Conservation (phyloP, 208 protist species). For the Leishmania gerbilli region DNA sequence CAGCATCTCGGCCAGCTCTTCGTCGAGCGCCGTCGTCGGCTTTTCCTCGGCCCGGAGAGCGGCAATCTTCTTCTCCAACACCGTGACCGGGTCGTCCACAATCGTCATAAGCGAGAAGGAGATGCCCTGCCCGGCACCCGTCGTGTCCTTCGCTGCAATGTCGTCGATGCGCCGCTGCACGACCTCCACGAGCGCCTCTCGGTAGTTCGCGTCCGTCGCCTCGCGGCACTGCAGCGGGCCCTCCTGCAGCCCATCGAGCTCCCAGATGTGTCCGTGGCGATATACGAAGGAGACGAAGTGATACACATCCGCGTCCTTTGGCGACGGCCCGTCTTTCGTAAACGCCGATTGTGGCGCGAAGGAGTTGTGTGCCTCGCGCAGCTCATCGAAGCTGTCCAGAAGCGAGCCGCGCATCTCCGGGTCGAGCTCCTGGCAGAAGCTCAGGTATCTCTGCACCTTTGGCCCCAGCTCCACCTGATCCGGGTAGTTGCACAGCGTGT, state of each 20-base stretch:
- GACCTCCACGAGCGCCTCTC: constrained; percentile 59
- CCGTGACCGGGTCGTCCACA: constrained; percentile 82
- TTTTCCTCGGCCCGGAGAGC: constrained; percentile 39
- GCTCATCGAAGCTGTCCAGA: constrained; percentile 78
- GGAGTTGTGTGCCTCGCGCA: constrained; percentile 96
- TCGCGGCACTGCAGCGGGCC: constrained; percentile 87
- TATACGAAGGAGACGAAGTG: constrained; percentile 98
- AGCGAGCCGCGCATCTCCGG: constrained; percentile 71
- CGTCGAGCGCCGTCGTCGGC: constrained; percentile 57
- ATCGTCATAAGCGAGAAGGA: constrained; percentile 97
- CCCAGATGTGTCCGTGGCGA: constrained; percentile 94
- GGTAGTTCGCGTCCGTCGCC: constrained; percentile 69
- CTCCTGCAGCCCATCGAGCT: constrained; percentile 97
- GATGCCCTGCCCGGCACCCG: constrained; percentile 80
- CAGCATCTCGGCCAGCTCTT: constrained; percentile 61
- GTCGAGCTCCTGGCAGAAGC: constrained; percentile 73
- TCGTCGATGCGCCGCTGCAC: constrained; percentile 91
- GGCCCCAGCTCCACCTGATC: constrained; percentile 92
- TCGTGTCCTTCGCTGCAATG: constrained; percentile 54
- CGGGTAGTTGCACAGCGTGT: constrained; percentile 94
- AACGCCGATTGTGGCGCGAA: constrained; percentile 89
- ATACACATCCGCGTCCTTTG: constrained; percentile 51
- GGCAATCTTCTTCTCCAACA: constrained; percentile 71
- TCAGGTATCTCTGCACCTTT: constrained; percentile 78
- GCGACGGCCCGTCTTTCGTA: constrained; percentile 16